A percentile compares a stretch with the other conserved stretches of the same genome.
These are phyloP conservation scores for Suhomyces chickasaworum DNA, from an alignment of 1,139 yeast genomes.

Conservation along the genomic window DNA sequence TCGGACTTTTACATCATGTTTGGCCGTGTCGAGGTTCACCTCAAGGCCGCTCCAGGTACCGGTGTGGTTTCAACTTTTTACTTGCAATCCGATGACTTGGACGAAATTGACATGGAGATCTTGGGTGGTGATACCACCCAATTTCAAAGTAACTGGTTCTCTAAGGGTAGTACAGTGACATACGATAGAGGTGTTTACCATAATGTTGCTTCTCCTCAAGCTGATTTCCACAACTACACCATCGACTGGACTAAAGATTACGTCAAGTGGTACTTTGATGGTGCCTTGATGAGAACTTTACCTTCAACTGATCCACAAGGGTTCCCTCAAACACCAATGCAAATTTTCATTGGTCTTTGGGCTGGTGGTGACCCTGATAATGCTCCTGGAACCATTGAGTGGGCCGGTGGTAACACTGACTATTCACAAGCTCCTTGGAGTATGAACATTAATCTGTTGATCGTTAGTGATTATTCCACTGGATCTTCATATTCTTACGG, in stretches of 20 bases:
- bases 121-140: constrained; percentile 72
- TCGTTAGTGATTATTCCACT: constrained; percentile 37
- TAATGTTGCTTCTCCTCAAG: constrained; percentile 49
- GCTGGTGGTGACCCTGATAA: constrained; percentile 47
- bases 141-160: constrained; percentile 80
- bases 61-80: constrained; percentile 82
- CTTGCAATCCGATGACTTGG: constrained; percentile 81
- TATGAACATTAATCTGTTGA: constrained; percentile 34
- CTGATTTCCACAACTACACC: constrained; percentile 43
- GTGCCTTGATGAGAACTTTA: constrained; percentile 45
- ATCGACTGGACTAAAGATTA: constrained; percentile 38
- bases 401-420: constrained; percentile 33
- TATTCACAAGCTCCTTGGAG: constrained; percentile 40
- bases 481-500: constrained; percentile 44
- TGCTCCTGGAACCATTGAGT: constrained; percentile 50
- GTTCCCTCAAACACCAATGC: constrained; percentile 55
- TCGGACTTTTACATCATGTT: constrained; percentile 85
- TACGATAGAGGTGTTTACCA: constrained; percentile 81
- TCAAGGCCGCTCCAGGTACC: constrained; percentile 71
- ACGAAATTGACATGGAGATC: constrained; percentile 87
- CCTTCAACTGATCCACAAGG: constrained; percentile 39
- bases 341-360: constrained; percentile 45
- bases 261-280: constrained; percentile 48
- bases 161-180: constrained; percentile 73
- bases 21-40: constrained; percentile 73